Conservation (phyloP, 2,329 filamentous ascomycete genomes). For the Cyphellophora europaea region DNA sequence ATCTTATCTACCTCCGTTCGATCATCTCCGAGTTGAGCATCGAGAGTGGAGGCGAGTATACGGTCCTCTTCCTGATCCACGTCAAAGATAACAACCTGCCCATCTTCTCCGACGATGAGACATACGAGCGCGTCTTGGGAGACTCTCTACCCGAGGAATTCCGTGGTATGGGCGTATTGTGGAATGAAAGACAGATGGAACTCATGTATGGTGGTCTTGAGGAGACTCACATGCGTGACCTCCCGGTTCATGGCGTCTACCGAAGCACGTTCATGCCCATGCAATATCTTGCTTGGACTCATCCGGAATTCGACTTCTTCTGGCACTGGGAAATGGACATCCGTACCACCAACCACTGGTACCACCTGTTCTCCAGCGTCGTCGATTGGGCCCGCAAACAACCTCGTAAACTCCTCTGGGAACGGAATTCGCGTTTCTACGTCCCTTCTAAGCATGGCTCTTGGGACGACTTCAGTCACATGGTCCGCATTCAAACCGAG, state of each 20-base stretch:
- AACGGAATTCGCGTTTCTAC: constrained; percentile 70
- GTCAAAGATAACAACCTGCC: constrained; percentile 70
- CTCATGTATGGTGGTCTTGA: constrained; percentile 81
- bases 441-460: constrained; percentile 64
- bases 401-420: constrained; percentile 72
- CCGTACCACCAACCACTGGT: constrained; percentile 82
- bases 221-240: constrained; percentile 61
- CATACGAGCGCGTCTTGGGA: constrained; percentile 64
- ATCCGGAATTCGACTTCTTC: constrained; percentile 82
- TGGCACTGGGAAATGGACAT: constrained; percentile 97
- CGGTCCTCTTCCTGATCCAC: constrained; percentile 74
- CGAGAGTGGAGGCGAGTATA: constrained; percentile 71
- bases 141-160: constrained; percentile 70
- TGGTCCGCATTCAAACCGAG: constrained; percentile 66
- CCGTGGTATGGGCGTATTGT: constrained; percentile 76
- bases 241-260: constrained; percentile 86
- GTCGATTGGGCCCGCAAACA: constrained; percentile 61
- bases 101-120: constrained; percentile 71
- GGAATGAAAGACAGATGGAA: constrained; percentile 90
- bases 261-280: constrained; percentile 89
- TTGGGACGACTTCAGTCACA: constrained; percentile 72
- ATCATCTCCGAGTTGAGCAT: constrained; percentile 71
- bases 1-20: constrained; percentile 71
- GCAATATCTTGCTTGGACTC: constrained; percentile 81
- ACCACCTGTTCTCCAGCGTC: constrained; percentile 61